phyloP scores from a whole-genome alignment of 2,329 filamentous ascomycete species.

The Nemania sp. region DNA sequence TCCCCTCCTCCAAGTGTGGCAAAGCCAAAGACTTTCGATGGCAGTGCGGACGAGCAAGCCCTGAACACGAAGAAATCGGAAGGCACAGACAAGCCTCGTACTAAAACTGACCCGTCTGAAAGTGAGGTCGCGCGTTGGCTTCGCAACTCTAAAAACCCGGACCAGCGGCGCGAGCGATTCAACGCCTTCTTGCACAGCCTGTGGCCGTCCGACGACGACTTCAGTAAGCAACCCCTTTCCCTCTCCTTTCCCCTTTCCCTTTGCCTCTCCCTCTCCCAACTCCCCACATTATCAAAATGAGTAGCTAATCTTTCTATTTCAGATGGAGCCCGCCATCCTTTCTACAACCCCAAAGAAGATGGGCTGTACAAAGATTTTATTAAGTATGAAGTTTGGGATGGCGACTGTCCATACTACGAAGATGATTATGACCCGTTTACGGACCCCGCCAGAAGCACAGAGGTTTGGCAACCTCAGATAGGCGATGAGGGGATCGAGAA shows the following conservation, averaged over 20 bases:
- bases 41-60: too few species aligned
- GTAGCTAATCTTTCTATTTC: background rate
- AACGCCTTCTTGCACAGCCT: constrained; percentile 3
- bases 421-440: constrained; percentile 12
- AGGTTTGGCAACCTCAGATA: constrained; percentile 28
- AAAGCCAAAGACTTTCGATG: too few species aligned
- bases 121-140: constrained; percentile 12
- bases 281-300: background rate
- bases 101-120: background rate
- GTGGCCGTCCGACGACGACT: constrained; percentile 19
- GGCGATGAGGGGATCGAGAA: constrained; percentile 29
- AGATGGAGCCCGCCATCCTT: constrained; percentile 11
- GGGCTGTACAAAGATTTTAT: constrained; percentile 11
- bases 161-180: constrained; percentile 13
- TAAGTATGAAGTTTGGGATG: constrained; percentile 9
- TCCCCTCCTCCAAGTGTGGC: too few species aligned
- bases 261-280: background rate
- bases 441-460: constrained; percentile 12
- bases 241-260: background rate
- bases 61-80: background rate
- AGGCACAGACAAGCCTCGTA: background rate
- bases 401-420: constrained; percentile 14
- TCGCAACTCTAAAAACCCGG: background rate
- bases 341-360: constrained; percentile 19
- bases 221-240: constrained; percentile 12